Base-by-base conservation (phyloP, 2,329 filamentous ascomycete genomes). In the Fusarium newnesense region DNA sequence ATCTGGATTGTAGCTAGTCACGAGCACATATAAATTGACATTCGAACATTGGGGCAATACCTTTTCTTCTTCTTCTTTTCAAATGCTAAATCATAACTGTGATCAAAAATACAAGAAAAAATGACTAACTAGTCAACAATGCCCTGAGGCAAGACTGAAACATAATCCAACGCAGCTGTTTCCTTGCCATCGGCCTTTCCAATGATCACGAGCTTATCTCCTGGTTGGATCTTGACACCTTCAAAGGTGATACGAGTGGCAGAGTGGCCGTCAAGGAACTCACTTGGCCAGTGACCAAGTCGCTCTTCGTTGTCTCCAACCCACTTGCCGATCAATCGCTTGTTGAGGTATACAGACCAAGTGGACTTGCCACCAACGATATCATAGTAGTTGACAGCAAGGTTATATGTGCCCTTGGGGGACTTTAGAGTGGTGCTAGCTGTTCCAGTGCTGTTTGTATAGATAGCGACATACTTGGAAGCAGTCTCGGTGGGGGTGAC, bases 341-440 rank as follows among this genome's bases (percentile, higher is more conserved):
- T 84, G 68, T 89, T 88, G 9, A 93, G 75, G 56, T 82, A 88
- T 3, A 92, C 70, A 66, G 87, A 81, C 78, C 87, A 93, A 4
- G 83, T 81, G 5, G 91, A 84, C 62, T 83, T 84, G 1, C 91
- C 91, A n/a, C 85, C 85, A 34, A 85, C 84, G 12, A 91, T 66
- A 75, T 94, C 90, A 72, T 87, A 93, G 76, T 93, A 93, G 67
- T 91, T 92, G 12, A 93, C 85, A 0, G 88, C 90, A 6, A 94
- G 67, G 72, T 92, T 86, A 70, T 93, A 94, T 9, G 75, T 85
- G 1, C 80, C 82, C 5, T 87, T 85, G 2, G 36, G 62, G 7
- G 34, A 70, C 24, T 66, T 60, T 15, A 70, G 67, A 9, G 37
- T 65, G 9, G 53, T 67, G 0, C 46, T 70, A 1, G 67, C 67